Base-by-base conservation (phyloP, 208 protist genomes). In the Trypanosomatidae sp. region DNA sequence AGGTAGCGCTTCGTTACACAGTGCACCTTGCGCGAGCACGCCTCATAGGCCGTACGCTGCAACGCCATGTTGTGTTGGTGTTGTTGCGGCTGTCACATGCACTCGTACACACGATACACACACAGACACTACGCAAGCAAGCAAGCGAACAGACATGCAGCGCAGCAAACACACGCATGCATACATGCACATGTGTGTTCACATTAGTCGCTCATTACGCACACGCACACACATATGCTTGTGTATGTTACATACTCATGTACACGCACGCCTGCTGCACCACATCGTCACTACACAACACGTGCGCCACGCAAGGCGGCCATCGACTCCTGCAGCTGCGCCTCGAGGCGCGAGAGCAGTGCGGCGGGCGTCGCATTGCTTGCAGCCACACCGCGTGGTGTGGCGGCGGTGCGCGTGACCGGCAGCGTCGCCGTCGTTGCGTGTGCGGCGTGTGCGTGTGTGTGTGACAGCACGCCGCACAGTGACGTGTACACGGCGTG, bases 21-120 rank as follows among this genome's bases (percentile, higher is more conserved):
- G 59, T 94, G 85, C 25, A 94, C 71, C 39, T 87, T 88, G 27
- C 85, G 72, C 16, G 80, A 90, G 66, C 80, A 94, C 39, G 85
- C 85, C 33, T 84, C 81, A 40, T 89, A 69, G 11, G 85, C 85
- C 1, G 85, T 94, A 33, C 79, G 60, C 43, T 89, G 77, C 18
- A 94, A 64, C 24, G 85, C 61, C 85, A 94, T 89, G n/a, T 35
- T 35, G 30, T 35, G n/a, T 35, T 35, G 11, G 30, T 35, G 30
- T 35, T 35, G n/a, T 35, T 15, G 30, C 11, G 11, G n/a, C 11
- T 35, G 30, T 15, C 30, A 35, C n/a, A n/a, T n/a, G n/a, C n/a
- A n/a, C n/a, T n/a, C n/a, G n/a, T n/a, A n/a, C n/a, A n/a, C n/a
- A n/a, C n/a, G n/a, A n/a, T n/a, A n/a, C n/a, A n/a, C n/a, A n/a